These are phyloP conservation scores for Phytopythium ostracodes DNA, from an alignment of 352 stramenopile species.

Conservation along the genomic window DNA sequence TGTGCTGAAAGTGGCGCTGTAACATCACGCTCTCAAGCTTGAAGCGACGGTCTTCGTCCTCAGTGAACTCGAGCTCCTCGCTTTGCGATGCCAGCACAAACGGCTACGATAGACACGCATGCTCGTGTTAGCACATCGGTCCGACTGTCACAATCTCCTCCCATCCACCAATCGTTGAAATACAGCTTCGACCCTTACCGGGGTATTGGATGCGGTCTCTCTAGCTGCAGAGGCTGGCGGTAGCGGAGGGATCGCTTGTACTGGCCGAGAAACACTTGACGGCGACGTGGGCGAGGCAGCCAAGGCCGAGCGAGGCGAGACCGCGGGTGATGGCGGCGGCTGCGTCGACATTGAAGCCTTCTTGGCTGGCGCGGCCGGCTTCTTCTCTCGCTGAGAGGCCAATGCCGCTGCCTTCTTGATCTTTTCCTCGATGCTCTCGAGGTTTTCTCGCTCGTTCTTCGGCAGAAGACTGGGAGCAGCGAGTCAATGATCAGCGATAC, in stretches of 20 bases:
- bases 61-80: slow-evolving; percentile 53
- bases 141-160: not conserved
- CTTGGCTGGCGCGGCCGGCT: not conserved
- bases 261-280: not conserved
- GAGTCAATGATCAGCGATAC: not conserved
- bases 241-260: not conserved
- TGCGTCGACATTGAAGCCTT: not conserved
- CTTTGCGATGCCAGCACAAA: slow-evolving; percentile 38
- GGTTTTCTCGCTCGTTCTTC: slow-evolving; percentile 44
- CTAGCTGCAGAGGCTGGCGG: not conserved
- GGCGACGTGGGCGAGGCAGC: not conserved
- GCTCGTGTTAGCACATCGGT: not conserved
- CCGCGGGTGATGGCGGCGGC: not conserved
- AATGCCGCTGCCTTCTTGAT: slow-evolving; percentile 14
- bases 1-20: slow-evolving; percentile 83
- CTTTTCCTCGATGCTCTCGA: slow-evolving; percentile 49
- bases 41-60: slow-evolving; percentile 59
- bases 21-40: slow-evolving; percentile 69
- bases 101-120: not conserved
- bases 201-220: not conserved
- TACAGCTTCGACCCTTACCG: not conserved
- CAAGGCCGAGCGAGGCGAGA: not conserved
- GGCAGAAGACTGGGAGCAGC: slow-evolving; percentile 39
- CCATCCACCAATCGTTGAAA: not conserved
- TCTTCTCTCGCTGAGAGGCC: slow-evolving; percentile 7